Evolutionary conservation across 768 basidiomycete species (phyloP).

Genomic region (Butyriboletus loyo): DNA sequence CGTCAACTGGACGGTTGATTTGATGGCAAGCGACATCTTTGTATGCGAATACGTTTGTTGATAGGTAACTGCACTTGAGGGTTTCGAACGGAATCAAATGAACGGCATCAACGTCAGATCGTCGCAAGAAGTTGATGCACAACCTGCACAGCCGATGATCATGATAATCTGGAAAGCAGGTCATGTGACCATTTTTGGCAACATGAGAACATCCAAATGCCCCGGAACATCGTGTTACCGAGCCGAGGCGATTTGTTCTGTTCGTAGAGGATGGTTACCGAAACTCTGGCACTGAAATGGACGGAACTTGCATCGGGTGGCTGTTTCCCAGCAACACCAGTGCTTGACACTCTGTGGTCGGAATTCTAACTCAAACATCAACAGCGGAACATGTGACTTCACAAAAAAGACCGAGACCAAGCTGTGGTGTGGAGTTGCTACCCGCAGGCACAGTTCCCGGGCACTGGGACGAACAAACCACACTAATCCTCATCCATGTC

Average conservation of each 20-base stretch:
- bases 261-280: conserved; percentile 7
- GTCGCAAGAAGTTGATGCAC: not conserved
- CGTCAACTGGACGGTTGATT: conserved; percentile 32
- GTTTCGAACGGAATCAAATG: not conserved
- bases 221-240: conserved; percentile 1
- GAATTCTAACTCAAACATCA: conserved; percentile 2
- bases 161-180: not conserved
- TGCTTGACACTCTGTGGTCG: not conserved
- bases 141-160: not conserved
- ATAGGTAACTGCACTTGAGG: conserved; percentile 7
- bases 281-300: conserved; percentile 3
- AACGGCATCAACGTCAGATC: conserved; percentile 5
- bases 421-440: not conserved
- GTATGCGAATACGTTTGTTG: not conserved
- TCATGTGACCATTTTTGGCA: not conserved
- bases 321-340: conserved; percentile 3
- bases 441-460: not conserved
- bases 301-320: conserved; percentile 12
- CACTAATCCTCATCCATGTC: conserved; percentile 42
- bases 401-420: not conserved
- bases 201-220: too few relatives aligned
- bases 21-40: conserved; percentile 29
- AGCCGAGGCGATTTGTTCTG: not conserved
- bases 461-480: conserved; percentile 1
- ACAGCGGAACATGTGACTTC: conserved; percentile 3